These are phyloP conservation scores for Aspergillus fumigatiaffinis DNA, from an alignment of 2,329 filamentous ascomycete species.

Conservation along the genomic window DNA sequence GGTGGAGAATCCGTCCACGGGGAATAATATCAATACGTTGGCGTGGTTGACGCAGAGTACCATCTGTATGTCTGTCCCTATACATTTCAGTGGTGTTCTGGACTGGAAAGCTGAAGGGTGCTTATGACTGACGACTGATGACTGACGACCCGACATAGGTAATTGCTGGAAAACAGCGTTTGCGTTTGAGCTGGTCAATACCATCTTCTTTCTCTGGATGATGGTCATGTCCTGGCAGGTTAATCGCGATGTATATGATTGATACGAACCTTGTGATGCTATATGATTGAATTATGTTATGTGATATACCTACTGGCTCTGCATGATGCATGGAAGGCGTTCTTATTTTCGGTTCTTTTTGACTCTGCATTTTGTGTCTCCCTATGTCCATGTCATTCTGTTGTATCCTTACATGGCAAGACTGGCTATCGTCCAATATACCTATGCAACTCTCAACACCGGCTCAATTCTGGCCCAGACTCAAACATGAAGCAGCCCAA, in stretches of 20 bases:
- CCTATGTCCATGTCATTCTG: not conserved
- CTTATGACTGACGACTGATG: not conserved
- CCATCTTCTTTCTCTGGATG: conserved; percentile 64
- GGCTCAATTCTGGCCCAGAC: not conserved
- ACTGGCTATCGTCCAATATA: not conserved
- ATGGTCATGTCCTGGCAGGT: conserved; percentile 60
- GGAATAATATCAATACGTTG: conserved; percentile 52
- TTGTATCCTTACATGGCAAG: not conserved
- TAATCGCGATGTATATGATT: conserved; percentile 30
- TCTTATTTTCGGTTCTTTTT: conserved; percentile 5
- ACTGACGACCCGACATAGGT: conserved; percentile 31
- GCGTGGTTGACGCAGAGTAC: conserved; percentile 61
- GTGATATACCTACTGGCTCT: not conserved
- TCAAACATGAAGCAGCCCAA: conserved; percentile 5
- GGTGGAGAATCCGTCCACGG: conserved; percentile 41
- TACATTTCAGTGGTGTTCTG: not conserved
- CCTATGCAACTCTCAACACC: not conserved
- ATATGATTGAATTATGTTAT: not conserved
- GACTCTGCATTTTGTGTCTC: not conserved
- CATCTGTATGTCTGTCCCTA: conserved; percentile 50
- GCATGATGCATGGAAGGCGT: conserved; percentile 1
- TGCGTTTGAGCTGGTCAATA: conserved; percentile 60
- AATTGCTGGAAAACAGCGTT: conserved; percentile 62
- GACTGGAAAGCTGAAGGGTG: not conserved
- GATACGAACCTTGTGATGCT: not conserved